These are phyloP conservation scores for Malus hybrid DNA, from an alignment of 331 rosid species.

Conservation along the genomic window DNA sequence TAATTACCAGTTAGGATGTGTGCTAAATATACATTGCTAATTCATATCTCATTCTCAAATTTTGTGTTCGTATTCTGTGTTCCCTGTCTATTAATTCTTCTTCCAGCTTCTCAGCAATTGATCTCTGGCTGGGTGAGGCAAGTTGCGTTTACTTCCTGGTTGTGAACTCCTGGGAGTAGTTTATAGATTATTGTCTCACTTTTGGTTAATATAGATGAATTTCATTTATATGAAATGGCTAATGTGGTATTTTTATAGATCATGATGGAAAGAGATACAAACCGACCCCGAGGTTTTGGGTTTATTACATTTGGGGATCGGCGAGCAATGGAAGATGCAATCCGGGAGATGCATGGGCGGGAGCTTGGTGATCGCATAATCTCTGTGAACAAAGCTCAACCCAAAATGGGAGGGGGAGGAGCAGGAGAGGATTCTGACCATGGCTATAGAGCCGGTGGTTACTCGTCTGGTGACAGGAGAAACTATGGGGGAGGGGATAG, in stretches of 20 bases:
- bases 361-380: conserved; percentile 76
- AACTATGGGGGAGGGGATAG: conserved; percentile 62
- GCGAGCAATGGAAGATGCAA: conserved; percentile 96
- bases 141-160: background rate
- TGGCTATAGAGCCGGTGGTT: conserved; percentile 71
- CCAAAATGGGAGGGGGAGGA: conserved; percentile 78
- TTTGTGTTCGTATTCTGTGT: background rate
- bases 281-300: conserved; percentile 95
- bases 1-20: background rate
- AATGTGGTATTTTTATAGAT: conserved; percentile 54
- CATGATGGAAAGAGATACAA: conserved; percentile 93
- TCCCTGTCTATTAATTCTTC: background rate
- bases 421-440: conserved; percentile 73
- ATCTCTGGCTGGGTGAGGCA: background rate
- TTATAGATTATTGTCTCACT: background rate
- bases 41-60: background rate
- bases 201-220: background rate
- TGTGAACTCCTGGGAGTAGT: background rate
- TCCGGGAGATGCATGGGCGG: conserved; percentile 89
- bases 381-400: conserved; percentile 92
- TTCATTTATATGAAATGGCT: conserved; percentile 6
- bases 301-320: conserved; percentile 87
- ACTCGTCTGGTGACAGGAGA: conserved; percentile 76
- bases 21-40: conserved; percentile 1
- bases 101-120: background rate